phyloP scores from a whole-genome alignment of 306 rosid species.

The Lotus japonicus region DNA sequence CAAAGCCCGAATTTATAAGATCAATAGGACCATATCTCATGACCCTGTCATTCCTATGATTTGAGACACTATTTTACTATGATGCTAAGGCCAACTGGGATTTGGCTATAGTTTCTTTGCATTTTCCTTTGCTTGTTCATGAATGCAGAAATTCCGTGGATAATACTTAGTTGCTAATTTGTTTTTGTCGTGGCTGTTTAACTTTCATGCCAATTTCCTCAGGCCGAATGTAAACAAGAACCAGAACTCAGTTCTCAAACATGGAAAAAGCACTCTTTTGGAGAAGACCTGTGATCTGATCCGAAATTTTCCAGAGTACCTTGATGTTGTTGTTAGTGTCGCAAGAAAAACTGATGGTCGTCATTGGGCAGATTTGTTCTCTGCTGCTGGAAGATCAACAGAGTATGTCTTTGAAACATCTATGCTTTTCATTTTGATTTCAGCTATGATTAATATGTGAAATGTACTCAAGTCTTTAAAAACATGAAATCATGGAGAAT shows the following conservation, averaged over 20 bases:
- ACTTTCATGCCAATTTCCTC: slow-evolving; percentile 23
- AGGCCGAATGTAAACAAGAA: slow-evolving; percentile 80
- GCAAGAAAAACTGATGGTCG: slow-evolving; percentile 99
- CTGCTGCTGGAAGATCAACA: slow-evolving; percentile 95
- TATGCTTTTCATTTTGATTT: slow-evolving; percentile 14
- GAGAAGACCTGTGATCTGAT: slow-evolving; percentile 93
- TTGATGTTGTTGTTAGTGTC: slow-evolving; percentile 94
- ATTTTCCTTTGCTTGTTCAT: slow-evolving; percentile 26
- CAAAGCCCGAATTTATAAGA: too few species aligned
- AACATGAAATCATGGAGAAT: background rate
- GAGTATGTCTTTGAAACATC: slow-evolving; percentile 52
- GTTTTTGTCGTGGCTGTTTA: slow-evolving; percentile 20
- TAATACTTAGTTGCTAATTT: background rate
- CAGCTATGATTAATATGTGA: slow-evolving; percentile 1
- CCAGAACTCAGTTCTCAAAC: slow-evolving; percentile 39
- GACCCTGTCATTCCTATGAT: too few species aligned
- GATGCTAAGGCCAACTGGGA: too few species aligned
- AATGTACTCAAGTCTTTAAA: background rate
- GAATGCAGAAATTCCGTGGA: background rate
- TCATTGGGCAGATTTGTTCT: slow-evolving; percentile 95
- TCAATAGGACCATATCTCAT: too few species aligned
- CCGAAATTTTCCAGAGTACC: slow-evolving; percentile 81
- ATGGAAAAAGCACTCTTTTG: slow-evolving; percentile 61
- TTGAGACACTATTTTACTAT: too few species aligned
- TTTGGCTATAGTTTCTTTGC: slow-evolving; percentile 1